Evolutionary conservation across 1,284 basidiomycete genomes (phyloP), one percentile per base, ranked within the genome.

Genomic region (Ustilago cynodontis): DNA sequence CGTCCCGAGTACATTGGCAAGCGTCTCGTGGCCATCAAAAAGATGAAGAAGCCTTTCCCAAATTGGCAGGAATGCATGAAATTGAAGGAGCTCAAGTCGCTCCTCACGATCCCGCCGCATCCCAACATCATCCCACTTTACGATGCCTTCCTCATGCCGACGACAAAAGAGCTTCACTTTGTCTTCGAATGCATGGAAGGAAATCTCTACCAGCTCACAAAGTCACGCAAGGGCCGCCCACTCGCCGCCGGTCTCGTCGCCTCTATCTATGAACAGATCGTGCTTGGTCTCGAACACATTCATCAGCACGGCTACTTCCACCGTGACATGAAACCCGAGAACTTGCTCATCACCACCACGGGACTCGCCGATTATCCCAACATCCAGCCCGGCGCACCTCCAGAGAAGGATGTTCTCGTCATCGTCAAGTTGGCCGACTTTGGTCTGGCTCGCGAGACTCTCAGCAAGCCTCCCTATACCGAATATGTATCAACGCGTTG

Each of bases 121-220:
- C 93, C 93, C 45, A 95, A 97, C 87, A 94, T 98, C 88, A 98
- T 99, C 86, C 95, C 97, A 59, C 90, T 99, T 74, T 99, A 99
- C 89, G 97, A 99, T 87, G 96, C 95, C 82, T 99, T 98, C 88
- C 92, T 98, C 80, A 91, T 95, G 53, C 95, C 95, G 1, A 90
- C 91, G 74, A 91, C 94, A 61, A 94, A 93, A 86, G 95, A 99
- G 87, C 93, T 99, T 79, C 98, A 98, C 87, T 98, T 99, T 86
- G 97, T 99, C 58, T 99, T 99, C 87, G 97, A 99, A 88, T 95
- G 95, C 86, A 99, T 99, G 97, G 97, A 99, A 87, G 97, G 97
- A 81, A 99, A 99, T 87, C 91, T 99, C 65, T 99, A 97, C 87
- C 97, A 99, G 87, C 93, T 99, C 87, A 97, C 98, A 87, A 98